These are phyloP conservation scores for Linum lewisii DNA, from an alignment of 345 rosid species.

Conservation along the genomic window DNA sequence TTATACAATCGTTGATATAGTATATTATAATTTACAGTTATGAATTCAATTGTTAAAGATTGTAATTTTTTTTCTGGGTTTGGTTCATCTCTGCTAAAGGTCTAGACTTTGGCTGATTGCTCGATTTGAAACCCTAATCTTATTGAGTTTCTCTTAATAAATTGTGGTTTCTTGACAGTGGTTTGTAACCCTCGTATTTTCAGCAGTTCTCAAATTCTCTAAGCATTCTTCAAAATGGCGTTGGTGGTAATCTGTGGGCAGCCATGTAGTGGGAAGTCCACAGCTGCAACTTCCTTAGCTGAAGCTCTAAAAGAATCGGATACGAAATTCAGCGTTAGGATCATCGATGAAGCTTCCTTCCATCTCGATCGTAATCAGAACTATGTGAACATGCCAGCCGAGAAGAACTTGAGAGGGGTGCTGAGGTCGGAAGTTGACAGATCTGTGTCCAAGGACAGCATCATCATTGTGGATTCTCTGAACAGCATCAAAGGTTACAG, in stretches of 20 bases:
- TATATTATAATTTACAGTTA: too few species aligned
- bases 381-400: conserved; percentile 79
- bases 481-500: conserved; percentile 92
- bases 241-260: conserved; percentile 91
- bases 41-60: too few species aligned
- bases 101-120: too few species aligned
- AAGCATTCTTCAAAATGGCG: conserved; percentile 38
- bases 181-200: too few species aligned
- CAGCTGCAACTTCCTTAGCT: conserved; percentile 47
- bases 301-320: conserved; percentile 65
- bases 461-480: conserved; percentile 83
- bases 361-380: conserved; percentile 88
- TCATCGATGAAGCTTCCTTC: conserved; percentile 64
- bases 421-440: conserved; percentile 97
- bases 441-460: conserved; percentile 72
- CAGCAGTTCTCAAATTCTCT: too few species aligned
- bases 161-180: too few species aligned
- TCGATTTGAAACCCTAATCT: too few species aligned
- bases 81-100: too few species aligned
- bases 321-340: conserved; percentile 43
- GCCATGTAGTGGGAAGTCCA: conserved; percentile 90
- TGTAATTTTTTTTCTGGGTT: too few species aligned
- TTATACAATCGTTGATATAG: too few species aligned
- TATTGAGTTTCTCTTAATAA: too few species aligned
- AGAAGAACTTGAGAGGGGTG: conserved; percentile 89